These are phyloP conservation scores for Herpetomonas samuelpessoai DNA, from an alignment of 208 protist species.

Conservation along the genomic window DNA sequence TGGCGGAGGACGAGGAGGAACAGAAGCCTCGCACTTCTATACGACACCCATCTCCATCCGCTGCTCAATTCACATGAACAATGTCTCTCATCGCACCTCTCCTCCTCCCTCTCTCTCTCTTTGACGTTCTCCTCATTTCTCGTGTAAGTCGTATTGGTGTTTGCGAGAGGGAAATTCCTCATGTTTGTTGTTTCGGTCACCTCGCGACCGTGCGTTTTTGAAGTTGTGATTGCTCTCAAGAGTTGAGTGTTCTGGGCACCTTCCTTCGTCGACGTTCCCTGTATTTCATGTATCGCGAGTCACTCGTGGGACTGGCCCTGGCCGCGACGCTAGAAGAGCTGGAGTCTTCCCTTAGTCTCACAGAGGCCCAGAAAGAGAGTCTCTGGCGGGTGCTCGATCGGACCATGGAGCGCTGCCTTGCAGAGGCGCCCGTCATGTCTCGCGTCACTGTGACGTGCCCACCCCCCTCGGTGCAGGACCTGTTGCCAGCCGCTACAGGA, in stretches of 20 bases:
- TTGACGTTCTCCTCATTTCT: too few relatives aligned
- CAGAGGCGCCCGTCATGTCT: constrained; percentile 56
- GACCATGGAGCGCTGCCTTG: constrained; percentile 59
- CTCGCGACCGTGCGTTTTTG: too few relatives aligned
- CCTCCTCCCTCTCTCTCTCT: too few relatives aligned
- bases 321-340: constrained; percentile 68
- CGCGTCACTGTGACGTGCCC: constrained; percentile 49
- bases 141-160: too few relatives aligned
- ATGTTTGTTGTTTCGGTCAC: too few relatives aligned
- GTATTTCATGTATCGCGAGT: constrained; percentile 90
- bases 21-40: not conserved
- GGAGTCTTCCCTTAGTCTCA: constrained; percentile 31
- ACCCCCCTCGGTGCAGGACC: constrained; percentile 11
- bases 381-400: constrained; percentile 80
- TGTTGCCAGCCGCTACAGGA: not conserved
- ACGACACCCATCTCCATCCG: not conserved
- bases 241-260: too few relatives aligned
- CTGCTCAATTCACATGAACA: constrained; percentile 1
- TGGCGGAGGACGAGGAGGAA: too few relatives aligned
- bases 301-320: constrained; percentile 60
- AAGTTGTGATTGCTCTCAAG: too few relatives aligned
- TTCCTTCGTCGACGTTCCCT: too few relatives aligned
- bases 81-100: not conserved
- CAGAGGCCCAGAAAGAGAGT: constrained; percentile 57
- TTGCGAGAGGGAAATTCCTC: too few relatives aligned